Percentiles rank a stretch among this genome's conserved stretches.
Conservation (phyloP, 2,329 filamentous ascomycete genomes). For the Colletotrichum higginsianum region DNA sequence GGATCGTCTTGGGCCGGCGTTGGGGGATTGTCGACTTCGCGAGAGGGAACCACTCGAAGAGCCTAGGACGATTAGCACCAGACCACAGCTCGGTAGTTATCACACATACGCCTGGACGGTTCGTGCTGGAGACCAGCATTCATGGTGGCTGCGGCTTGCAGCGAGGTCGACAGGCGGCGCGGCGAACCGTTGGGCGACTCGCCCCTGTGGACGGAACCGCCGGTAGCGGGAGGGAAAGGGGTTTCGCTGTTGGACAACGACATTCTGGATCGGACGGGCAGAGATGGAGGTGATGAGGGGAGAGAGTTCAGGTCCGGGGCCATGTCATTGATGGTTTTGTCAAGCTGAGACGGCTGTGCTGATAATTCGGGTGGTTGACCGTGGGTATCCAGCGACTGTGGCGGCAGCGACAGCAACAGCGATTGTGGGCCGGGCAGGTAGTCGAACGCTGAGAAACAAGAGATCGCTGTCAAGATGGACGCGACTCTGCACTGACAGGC, state of each 20-base stretch:
- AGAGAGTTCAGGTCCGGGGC: conserved; percentile 40
- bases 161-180: conserved; percentile 76
- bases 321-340: conserved; percentile 36
- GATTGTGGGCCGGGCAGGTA: neutral
- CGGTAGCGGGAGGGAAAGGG: conserved; percentile 24
- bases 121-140: conserved; percentile 82
- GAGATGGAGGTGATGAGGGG: conserved; percentile 32
- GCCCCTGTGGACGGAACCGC: conserved; percentile 47
- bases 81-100: neutral
- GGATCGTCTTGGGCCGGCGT: conserved; percentile 73
- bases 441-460: conserved; percentile 6
- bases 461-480: conserved; percentile 31
- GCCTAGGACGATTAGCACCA: conserved; percentile 50
- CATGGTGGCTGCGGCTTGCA: conserved; percentile 83
- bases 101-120: conserved; percentile 67
- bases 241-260: conserved; percentile 42
- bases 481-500: conserved; percentile 24
- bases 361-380: conserved; percentile 12
- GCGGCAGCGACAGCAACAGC: conserved; percentile 10
- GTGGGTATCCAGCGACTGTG: neutral
- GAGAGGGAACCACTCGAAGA: conserved; percentile 69
- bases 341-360: neutral
- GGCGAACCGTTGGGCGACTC: conserved; percentile 74
- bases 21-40: conserved; percentile 61
- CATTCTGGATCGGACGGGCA: conserved; percentile 38